phyloP scores from a whole-genome alignment of 2,329 filamentous ascomycete genomes.

The Beauveria pseudobassiana region DNA sequence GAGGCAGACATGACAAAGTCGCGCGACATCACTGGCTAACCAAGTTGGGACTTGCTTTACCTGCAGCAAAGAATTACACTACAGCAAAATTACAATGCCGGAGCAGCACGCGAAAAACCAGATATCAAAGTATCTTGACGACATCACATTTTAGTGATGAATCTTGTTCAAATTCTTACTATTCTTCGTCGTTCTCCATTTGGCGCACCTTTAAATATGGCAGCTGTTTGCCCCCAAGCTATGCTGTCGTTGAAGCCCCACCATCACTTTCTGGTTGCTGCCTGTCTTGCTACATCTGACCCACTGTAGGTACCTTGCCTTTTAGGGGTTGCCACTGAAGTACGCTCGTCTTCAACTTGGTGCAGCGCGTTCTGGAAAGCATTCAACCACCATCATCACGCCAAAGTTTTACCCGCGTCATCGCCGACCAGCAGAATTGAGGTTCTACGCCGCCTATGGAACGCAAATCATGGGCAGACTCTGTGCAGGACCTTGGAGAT shows the following conservation, averaged over 20 bases:
- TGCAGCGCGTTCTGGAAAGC: not conserved
- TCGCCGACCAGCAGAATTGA: slow-evolving; percentile 25
- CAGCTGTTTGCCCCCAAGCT: not conserved
- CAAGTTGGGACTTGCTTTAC: not conserved
- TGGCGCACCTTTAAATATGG: not conserved
- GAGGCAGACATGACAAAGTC: slow-evolving; percentile 21
- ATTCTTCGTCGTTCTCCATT: not conserved
- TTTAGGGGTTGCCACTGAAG: slow-evolving; percentile 1
- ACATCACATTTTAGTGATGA: no score
- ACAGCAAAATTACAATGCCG: not conserved
- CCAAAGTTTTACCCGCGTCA: slow-evolving; percentile 35
- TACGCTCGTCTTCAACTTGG: not conserved
- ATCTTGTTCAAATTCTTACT: no score
- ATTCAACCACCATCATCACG: slow-evolving; percentile 14
- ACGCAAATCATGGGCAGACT: slow-evolving; percentile 49
- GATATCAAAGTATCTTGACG: not conserved
- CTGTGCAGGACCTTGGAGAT: slow-evolving; percentile 37
- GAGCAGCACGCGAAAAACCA: not conserved
- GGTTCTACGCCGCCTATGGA: slow-evolving; percentile 38
- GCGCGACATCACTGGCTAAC: slow-evolving; percentile 19
- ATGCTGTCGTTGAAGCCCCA: not conserved
- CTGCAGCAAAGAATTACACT: not conserved
- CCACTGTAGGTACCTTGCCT: no score
- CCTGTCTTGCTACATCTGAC: not conserved
- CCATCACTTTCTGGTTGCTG: not conserved